Conservation (phyloP, 192 early-diverging fungal species). For the Pecoramyces ruminantium region DNA sequence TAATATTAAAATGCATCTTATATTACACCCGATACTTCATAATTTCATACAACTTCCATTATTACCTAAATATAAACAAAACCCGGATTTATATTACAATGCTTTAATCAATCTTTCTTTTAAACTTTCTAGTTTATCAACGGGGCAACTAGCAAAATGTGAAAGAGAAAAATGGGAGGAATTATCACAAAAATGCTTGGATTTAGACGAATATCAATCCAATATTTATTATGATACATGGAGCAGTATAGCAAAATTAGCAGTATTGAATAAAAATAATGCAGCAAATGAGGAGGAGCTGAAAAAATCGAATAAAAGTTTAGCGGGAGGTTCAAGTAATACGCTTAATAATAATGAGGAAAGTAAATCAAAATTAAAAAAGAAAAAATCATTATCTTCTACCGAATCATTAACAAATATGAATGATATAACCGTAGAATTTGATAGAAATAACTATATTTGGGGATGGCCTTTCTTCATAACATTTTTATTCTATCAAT, state of each 20-base stretch:
- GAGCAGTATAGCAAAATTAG: neutral
- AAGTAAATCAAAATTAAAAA: too few relatives aligned
- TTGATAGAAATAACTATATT: neutral
- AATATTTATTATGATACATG: neutral
- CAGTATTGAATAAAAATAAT: neutral
- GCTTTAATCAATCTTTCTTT: neutral
- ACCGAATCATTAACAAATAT: neutral
- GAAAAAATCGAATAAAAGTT: neutral
- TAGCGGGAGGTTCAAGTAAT: neutral
- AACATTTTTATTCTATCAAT: neutral
- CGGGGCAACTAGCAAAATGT: neutral
- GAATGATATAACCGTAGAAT: neutral
- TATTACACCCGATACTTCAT: neutral
- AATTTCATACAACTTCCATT: neutral
- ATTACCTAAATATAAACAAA: neutral
- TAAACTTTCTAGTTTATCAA: neutral
- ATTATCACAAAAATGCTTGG: neutral
- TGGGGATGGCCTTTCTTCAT: neutral
- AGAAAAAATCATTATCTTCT: too few relatives aligned
- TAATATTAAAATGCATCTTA: neutral
- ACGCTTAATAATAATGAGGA: too few relatives aligned
- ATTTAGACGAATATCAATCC: neutral
- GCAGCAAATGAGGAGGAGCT: neutral
- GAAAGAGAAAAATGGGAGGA: neutral
- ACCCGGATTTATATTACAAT: neutral